Conservation (phyloP, 2,329 filamentous ascomycete genomes). For the Epichloe sylvatica region DNA sequence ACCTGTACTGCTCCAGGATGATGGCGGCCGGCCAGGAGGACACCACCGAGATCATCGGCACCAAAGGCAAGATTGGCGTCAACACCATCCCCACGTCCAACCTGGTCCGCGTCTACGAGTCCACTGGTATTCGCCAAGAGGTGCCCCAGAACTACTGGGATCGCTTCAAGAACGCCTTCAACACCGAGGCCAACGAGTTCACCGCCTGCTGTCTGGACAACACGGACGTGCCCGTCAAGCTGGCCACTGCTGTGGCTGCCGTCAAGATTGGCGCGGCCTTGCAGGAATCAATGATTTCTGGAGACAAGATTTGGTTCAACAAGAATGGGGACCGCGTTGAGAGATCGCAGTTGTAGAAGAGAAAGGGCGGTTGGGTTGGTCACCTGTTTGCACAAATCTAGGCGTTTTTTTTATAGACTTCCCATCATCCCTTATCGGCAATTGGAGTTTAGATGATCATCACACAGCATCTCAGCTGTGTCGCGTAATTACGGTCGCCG, state of each 20-base stretch:
- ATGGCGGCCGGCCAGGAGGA: conserved; percentile 57
- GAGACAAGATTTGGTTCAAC: conserved; percentile 45
- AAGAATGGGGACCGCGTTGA: conserved; percentile 10
- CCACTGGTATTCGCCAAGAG: conserved; percentile 35
- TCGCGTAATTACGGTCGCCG: background rate
- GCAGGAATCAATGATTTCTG: conserved; percentile 41
- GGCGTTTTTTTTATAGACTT: background rate
- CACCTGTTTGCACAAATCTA: background rate
- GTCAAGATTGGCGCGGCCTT: conserved; percentile 47
- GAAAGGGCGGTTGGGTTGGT: background rate
- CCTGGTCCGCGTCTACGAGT: conserved; percentile 40
- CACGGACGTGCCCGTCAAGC: conserved; percentile 38
- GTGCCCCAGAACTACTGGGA: conserved; percentile 50
- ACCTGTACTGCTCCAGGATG: conserved; percentile 50
- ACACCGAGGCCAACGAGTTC: conserved; percentile 51
- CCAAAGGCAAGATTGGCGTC: conserved; percentile 46
- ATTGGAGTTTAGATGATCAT: background rate
- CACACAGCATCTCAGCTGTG: no score
- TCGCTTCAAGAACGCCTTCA: conserved; percentile 48
- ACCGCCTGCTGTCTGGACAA: conserved; percentile 43
- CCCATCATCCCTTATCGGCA: background rate
- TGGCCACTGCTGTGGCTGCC: conserved; percentile 42
- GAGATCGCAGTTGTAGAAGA: conserved; percentile 3
- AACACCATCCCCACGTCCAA: conserved; percentile 43
- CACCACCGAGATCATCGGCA: conserved; percentile 53